A percentile compares a stretch with the other conserved stretches of the same genome.
phyloP scores from a whole-genome alignment of 352 stramenopile species.

The Phytophthora pluvialis region DNA sequence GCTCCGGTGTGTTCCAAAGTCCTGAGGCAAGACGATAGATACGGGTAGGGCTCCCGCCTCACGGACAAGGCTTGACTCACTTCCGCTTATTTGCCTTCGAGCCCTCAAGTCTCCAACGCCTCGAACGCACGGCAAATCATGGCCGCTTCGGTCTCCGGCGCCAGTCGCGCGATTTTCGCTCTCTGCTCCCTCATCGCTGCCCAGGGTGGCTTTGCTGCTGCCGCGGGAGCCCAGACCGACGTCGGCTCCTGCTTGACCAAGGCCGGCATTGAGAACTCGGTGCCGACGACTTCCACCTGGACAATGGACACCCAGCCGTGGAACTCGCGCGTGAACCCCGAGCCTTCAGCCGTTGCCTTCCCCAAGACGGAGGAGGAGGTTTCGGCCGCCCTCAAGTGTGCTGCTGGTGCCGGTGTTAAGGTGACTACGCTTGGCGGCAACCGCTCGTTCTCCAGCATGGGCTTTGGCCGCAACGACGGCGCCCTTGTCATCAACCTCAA shows the following conservation, averaged over 20 bases:
- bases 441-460: constrained; percentile 40
- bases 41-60: not conserved
- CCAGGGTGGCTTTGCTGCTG: constrained; percentile 16
- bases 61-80: constrained; percentile 7
- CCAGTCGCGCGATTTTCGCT: constrained; percentile 22
- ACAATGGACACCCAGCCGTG: constrained; percentile 27
- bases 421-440: constrained; percentile 34
- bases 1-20: too few species aligned
- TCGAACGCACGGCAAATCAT: constrained; percentile 24
- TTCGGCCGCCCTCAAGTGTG: constrained; percentile 30
- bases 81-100: constrained; percentile 19
- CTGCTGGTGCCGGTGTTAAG: constrained; percentile 24
- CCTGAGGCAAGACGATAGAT: not conserved
- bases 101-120: constrained; percentile 11
- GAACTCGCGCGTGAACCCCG: constrained; percentile 32
- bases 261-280: constrained; percentile 23
- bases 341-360: constrained; percentile 27
- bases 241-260: constrained; percentile 22
- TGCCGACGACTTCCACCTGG: constrained; percentile 30
- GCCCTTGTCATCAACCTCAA: constrained; percentile 36
- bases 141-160: constrained; percentile 20
- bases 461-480: constrained; percentile 32
- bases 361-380: constrained; percentile 31
- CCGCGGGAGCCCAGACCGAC: constrained; percentile 1
- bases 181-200: constrained; percentile 35